These are phyloP conservation scores for Chaetomium fimeti DNA, from an alignment of 495 filamentous ascomycete genomes.

Conservation along the genomic window DNA sequence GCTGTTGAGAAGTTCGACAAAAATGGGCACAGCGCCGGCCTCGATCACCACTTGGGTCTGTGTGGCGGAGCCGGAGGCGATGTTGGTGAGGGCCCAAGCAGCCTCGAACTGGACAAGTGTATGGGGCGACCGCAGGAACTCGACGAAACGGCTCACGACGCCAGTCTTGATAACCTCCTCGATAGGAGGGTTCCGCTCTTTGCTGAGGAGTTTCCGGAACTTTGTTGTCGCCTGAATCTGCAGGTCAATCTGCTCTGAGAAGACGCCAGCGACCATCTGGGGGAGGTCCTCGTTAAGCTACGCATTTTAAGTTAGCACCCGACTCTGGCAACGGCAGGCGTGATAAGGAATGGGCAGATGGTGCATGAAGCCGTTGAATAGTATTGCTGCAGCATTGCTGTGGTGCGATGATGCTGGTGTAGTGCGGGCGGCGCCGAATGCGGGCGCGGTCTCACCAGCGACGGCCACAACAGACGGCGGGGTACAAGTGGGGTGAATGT, in stretches of 20 bases:
- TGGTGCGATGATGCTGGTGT: background rate
- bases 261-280: conserved; percentile 95
- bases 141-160: conserved; percentile 94
- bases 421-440: conserved; percentile 13
- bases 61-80: conserved; percentile 93
- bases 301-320: conserved; percentile 37
- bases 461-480: conserved; percentile 30
- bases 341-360: background rate
- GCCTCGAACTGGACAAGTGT: conserved; percentile 99
- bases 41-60: conserved; percentile 99
- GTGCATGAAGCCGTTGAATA: background rate
- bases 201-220: conserved; percentile 95
- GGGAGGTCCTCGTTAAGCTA: conserved; percentile 98
- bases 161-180: conserved; percentile 99
- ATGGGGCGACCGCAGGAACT: conserved; percentile 97
- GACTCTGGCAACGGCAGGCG: background rate
- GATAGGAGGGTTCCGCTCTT: conserved; percentile 98
- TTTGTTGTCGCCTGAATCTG: conserved; percentile 99
- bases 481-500: conserved; percentile 30
- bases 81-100: conserved; percentile 99
- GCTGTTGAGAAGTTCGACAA: conserved; percentile 91
- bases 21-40: conserved; percentile 96
- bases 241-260: conserved; percentile 95
- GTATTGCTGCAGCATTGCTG: conserved; percentile 10
- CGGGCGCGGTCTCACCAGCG: conserved; percentile 18